Percentiles rank a stretch among this genome's conserved stretches.
Evolutionary conservation across 805 yeast genomes (phyloP).

Genomic region (Hyphopichia homilentoma): DNA sequence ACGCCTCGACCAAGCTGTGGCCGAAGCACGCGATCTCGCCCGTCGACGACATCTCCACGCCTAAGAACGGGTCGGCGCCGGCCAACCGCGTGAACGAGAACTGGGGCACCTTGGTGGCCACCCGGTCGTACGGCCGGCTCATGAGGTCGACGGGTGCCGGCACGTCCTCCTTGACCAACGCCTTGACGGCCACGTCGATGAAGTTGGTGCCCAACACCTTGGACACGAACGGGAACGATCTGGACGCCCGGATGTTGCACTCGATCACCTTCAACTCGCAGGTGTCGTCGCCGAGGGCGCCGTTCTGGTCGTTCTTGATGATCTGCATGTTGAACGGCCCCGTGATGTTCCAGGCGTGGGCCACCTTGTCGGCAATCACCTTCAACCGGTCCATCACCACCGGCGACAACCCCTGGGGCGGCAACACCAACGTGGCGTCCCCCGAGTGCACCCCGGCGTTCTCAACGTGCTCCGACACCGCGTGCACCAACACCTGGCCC

Average conservation of each 20-base stretch:
- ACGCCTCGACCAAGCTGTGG: slow-evolving; percentile 77
- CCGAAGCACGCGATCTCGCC: slow-evolving; percentile 99
- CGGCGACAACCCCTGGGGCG: slow-evolving; percentile 78
- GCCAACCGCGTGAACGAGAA: slow-evolving; percentile 95
- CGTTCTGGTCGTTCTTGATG: slow-evolving; percentile 68
- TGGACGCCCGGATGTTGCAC: slow-evolving; percentile 97
- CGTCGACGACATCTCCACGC: slow-evolving; percentile 99
- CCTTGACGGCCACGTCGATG: slow-evolving; percentile 90
- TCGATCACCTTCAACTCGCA: slow-evolving; percentile 85
- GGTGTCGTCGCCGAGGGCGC: slow-evolving; percentile 53
- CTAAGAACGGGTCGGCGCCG: slow-evolving; percentile 96
- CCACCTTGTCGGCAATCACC: slow-evolving; percentile 90
- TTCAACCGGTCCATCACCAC: slow-evolving; percentile 68
- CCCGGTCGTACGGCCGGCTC: slow-evolving; percentile 71
- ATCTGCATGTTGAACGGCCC: slow-evolving; percentile 99
- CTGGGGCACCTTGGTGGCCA: slow-evolving; percentile 96
- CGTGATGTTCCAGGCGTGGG: slow-evolving; percentile 88
- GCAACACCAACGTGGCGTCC: slow-evolving; percentile 92
- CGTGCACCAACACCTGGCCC: slow-evolving; percentile 89
- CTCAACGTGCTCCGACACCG: slow-evolving; percentile 96
- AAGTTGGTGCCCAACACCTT: slow-evolving; percentile 94
- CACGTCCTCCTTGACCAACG: slow-evolving; percentile 68
- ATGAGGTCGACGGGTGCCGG: slow-evolving; percentile 83
- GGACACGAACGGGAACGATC: slow-evolving; percentile 98
- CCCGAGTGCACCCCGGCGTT: slow-evolving; percentile 99